Evolutionary conservation across 2,329 filamentous ascomycete species (phyloP), one percentile per base, ranked within the genome.

Genomic region (Atkinsonella texensis): DNA sequence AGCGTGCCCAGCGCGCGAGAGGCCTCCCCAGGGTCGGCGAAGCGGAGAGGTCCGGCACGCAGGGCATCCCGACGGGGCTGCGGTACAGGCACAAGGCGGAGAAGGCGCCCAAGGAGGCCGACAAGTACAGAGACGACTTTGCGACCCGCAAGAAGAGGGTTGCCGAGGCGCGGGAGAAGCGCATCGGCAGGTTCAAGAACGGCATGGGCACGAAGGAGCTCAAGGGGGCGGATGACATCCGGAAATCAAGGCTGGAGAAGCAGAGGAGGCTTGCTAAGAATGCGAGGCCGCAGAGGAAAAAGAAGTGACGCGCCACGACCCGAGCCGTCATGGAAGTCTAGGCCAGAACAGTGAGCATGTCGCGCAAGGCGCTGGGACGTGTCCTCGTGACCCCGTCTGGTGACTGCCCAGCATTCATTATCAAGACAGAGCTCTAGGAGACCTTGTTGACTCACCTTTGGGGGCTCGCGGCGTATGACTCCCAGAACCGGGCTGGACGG

Each of bases 111-210:
- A 97, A 96, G 76, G 82, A 88, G 60, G 89, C 93, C 8, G 93
- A 98, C 74, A 91, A 87, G 71, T 91, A 80, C 68, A 79, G 93
- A 55, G 89, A 91, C 66, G 91, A 98, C 70, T 98, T 87, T 70
- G 76, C 94, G 57, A 82, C 83, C 65, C 84, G 87, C 72, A 95
- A 93, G 83, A 90, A 90, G 83, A 83, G 88, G 63, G 84, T 93
- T 17, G 81, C 83, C 15, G 89, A 89, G 64, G 90, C 91, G 45
- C 86, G 85, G 70, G 87, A 96, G 74, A 89, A 89, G 72, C 76
- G 86, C 18, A 70, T 89, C 32, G 87, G 86, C 48, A 77, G 80
- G 56, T 91, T 84, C 72, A 80, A 74, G 65, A 85, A 89, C 58
- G 83, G 84, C 33, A 77, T 74, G 59, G 85, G 85, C 51, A 90